Base-by-base conservation (phyloP, 805 yeast genomes). In the Candida palmyrensis region DNA sequence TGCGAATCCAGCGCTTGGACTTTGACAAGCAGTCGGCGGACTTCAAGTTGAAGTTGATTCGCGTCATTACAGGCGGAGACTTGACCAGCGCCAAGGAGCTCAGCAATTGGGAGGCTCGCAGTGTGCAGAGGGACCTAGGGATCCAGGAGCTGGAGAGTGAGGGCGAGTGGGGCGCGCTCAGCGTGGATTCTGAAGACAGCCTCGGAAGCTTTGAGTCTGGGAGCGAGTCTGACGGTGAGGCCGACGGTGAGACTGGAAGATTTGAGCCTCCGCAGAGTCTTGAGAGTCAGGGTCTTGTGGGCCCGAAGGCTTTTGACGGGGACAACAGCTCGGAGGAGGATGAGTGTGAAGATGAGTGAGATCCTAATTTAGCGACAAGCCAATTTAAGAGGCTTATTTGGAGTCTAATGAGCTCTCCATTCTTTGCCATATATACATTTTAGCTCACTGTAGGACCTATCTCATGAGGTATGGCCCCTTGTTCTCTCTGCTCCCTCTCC, bases 21-120 rank as follows among this genome's bases (percentile, higher is more conserved):
- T 68, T 77, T 34, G 59, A 58, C 11, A 64, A 67, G 17, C 71
- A 69, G 38, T 56, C 74, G 0, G 70, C 68, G 33, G 71, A 66
- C 33, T 56, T 59, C 38, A 71, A 66, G 45, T 42, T 70, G 41
- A 69, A 62, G 33, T 73, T 77, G 39, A 75, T 77, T 19, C 55
- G 82, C 35, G 73, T 75, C 1, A 58, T 77, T 18, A 76, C 83
- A 1, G 82, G 83, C 23, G 77, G 77, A 2, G 74, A 62, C 41
- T 39, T 62, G 35, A 43, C 48, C n/a, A 48, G 46, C 33, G 38
- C 53, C 22, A 42, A 50, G 18, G 62, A 57, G 25, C 38, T 61
- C 11, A 55, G 53, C 34, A 53, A 55, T 20, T 66, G 72, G 72
- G 71, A 64, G 41, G 51, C 54, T 18, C 39, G 48, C 15, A 50